A percentile compares a stretch with the other conserved stretches of the same genome.
These are phyloP conservation scores for Boletus insuetus DNA, from an alignment of 768 basidiomycete genomes.

Conservation along the genomic window DNA sequence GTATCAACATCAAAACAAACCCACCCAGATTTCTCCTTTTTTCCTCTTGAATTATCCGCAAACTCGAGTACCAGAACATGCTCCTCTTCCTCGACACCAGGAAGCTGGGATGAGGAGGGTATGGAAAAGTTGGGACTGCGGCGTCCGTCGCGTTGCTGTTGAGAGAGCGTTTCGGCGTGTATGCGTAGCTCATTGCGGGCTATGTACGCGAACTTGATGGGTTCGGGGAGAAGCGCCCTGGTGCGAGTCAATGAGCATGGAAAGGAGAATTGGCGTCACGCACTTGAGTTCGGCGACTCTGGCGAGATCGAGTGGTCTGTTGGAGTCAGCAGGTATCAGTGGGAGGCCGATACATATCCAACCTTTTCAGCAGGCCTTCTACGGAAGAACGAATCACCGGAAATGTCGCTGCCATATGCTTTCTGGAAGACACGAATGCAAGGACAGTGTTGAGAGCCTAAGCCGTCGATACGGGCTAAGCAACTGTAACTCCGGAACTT, in stretches of 20 bases:
- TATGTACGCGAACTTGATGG: conserved; percentile 81
- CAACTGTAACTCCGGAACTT: neutral
- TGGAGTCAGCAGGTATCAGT: neutral
- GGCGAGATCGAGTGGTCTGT: conserved; percentile 73
- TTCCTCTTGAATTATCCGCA: conserved; percentile 41
- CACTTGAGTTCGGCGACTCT: conserved; percentile 86
- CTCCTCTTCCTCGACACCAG: conserved; percentile 35
- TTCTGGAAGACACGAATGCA: conserved; percentile 80
- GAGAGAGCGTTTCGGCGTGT: conserved; percentile 37
- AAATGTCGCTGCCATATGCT: conserved; percentile 79
- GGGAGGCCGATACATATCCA: conserved; percentile 5
- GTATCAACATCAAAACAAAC: neutral
- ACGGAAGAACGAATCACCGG: conserved; percentile 73
- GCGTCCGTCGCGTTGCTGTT: conserved; percentile 24
- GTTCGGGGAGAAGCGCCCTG: conserved; percentile 78
- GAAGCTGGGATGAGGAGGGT: conserved; percentile 27
- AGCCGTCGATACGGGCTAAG: neutral
- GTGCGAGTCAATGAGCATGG: neutral
- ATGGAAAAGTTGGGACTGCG: conserved; percentile 43
- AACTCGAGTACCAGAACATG: conserved; percentile 54
- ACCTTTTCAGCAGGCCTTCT: conserved; percentile 77
- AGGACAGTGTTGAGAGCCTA: conserved; percentile 88
- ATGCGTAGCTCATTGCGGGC: conserved; percentile 59
- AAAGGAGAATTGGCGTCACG: neutral
- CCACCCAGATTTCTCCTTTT: conserved; percentile 28